A percentile compares a stretch with the other conserved stretches of the same genome.
Conservation (phyloP, 345 rosid genomes). For the Lenwebbia sp. region DNA sequence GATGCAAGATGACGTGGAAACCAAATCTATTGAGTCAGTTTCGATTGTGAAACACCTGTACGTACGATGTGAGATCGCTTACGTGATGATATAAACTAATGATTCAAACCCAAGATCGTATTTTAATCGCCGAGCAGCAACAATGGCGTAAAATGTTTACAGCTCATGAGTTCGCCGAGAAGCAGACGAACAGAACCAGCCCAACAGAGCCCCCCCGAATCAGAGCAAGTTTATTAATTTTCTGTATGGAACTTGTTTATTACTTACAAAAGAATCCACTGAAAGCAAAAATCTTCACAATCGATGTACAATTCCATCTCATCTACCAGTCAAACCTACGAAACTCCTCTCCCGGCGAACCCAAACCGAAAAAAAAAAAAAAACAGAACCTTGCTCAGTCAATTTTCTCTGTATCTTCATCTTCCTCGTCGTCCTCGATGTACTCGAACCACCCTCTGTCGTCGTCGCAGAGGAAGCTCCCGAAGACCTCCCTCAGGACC, state of each 20-base stretch:
- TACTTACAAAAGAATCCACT: background rate
- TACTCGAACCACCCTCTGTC: background rate
- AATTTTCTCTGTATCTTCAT: conserved; percentile 1
- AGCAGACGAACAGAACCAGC: background rate
- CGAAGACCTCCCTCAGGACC: conserved; percentile 11
- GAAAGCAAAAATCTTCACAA: background rate
- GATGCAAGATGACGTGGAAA: background rate
- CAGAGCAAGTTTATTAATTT: background rate
- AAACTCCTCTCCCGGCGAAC: background rate
- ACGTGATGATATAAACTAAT: background rate
- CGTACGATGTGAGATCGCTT: background rate
- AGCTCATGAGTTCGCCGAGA: background rate
- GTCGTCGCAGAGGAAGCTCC: conserved; percentile 2
- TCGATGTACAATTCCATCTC: background rate
- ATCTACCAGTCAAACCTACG: background rate
- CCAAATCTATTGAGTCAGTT: background rate
- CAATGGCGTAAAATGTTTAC: background rate
- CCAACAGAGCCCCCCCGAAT: background rate
- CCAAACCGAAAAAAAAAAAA: background rate
- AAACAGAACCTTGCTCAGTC: background rate
- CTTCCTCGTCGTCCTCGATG: conserved; percentile 2
- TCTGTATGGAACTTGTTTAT: background rate
- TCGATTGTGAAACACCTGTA: background rate
- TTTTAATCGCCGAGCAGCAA: background rate
- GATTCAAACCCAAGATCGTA: background rate